Base-by-base conservation (phyloP, 352 stramenopile genomes). In the Hyaloperonospora arabidopsidis region DNA sequence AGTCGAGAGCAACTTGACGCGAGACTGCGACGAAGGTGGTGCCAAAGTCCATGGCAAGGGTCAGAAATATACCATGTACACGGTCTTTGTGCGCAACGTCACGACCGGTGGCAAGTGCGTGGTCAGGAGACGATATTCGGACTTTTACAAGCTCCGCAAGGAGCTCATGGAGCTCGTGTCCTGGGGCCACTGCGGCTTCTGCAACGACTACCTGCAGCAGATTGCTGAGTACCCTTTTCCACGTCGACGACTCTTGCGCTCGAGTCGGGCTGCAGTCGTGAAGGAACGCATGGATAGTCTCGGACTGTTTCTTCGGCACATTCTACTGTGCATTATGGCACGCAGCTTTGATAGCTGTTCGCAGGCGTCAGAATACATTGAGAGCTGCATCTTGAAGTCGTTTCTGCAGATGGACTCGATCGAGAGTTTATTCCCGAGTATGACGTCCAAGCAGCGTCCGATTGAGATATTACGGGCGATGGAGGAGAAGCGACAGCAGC, bases 231-330 rank as follows among this genome's bases (percentile, higher is more conserved):
- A 93, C 49, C 83, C 80, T 45, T 93, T 93, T 48, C 83, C 83
- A 13, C 69, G 80, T 15, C 74, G 83, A 67, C 74, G 80, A 28
- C 52, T 92, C 50, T 69, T 92, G 50, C 80, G 80, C 28, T 89
- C 83, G 43, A 89, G 72, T 56, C 73, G 70, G 40, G 54, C 62
- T 14, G 74, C 70, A 1, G 79, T 90, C 12, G 80, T 93, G 7
- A 89, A 87, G 57, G 83, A 93, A 57, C 83, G 83, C 36, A 93
- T 93, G 74, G 83, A 93, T 67, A 87, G 75, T 36, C 46, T 93
- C 8, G 74, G 75, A 2, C 64, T 93, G 2, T 93, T 93, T 22
- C 57, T 93, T 32, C 72, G 80, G 25, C 78, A 93, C 59, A 68
- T 90, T 49, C 57, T 90, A 63, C 73, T 81, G 35, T 86, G 76